Base-by-base conservation (phyloP, 1,284 basidiomycete species). In the Tylopilus orsonianus region DNA sequence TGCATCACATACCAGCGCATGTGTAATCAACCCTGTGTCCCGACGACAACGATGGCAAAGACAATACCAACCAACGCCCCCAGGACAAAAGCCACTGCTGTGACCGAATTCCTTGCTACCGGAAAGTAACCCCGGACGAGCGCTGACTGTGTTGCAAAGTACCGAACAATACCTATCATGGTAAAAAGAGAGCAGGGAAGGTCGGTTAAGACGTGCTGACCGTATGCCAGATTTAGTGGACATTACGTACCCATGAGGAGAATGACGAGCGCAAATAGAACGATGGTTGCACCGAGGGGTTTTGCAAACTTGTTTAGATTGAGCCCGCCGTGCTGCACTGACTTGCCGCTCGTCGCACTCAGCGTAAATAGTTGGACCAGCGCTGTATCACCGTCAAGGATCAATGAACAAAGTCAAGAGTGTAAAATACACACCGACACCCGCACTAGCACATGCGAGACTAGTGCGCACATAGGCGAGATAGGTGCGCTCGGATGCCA, bases 381-480 rank as follows among this genome's bases (percentile, higher is more conserved):
- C 9, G 62, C 62, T 64, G 38, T 5, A 44, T 41, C 22, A 41
- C 44, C 29, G 29, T 46, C n/a, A 39, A 13, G 37, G 26, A 4
- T 29, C 12, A 46, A 14, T 7, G n/a, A 40, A 40, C 8, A 8
- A 13, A 22, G n/a, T 19, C 13, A 20, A 8, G 22, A 26, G 20
- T 19, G 22, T 13, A 33, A 44, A 40, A 27, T 4, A 62, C 71
- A 46, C 41, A 73, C 71, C 72, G 26, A 73, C 66, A 23, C 71
- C 71, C 5, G 69, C 60, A 16, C 68, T 65, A 8, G 71, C 63
- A 26, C 72, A 65, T 10, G 70, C 65, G 20, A 73, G 57, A 39
- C 71, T 72, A 16, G 71, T 74, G 13, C 72, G 65, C 36, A 74
- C 60, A 35, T 72, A 73, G 22, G 71, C 72, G 14, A 73, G 61